A percentile compares a stretch with the other conserved stretches of the same genome.
Conservation (phyloP, 1,284 basidiomycete species). For the Leucoagaricus sp. region DNA sequence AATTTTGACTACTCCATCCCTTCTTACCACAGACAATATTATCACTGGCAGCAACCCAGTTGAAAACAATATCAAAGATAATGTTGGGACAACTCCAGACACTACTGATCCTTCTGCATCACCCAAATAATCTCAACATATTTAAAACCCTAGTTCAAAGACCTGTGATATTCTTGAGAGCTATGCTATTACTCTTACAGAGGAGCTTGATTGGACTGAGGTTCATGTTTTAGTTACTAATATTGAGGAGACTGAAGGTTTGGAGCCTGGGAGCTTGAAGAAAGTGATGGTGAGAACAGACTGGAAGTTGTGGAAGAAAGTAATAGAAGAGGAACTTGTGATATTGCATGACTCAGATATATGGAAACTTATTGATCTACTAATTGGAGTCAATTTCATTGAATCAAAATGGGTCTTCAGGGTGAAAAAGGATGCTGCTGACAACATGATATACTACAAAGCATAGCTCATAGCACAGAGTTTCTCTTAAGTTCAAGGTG, state of each 20-base stretch:
- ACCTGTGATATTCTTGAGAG: neutral
- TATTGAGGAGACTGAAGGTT: neutral
- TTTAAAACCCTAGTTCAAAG: neutral
- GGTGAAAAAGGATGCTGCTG: too few species aligned
- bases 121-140: neutral
- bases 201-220: neutral
- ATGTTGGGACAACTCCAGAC: neutral
- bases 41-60: too few species aligned
- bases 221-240: neutral
- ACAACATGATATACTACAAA: too few species aligned
- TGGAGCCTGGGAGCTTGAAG: neutral
- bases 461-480: too few species aligned
- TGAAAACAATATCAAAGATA: too few species aligned
- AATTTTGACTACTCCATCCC: too few species aligned
- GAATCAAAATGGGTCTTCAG: too few species aligned
- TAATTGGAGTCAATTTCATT: too few species aligned
- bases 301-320: neutral
- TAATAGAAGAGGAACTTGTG: constrained; percentile 2
- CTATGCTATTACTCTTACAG: neutral
- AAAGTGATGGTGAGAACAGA: neutral
- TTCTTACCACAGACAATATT: too few species aligned
- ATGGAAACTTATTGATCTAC: too few species aligned
- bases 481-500: too few species aligned
- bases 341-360: neutral
- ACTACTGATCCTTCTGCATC: too few species aligned